Conservation (phyloP, 345 rosid species). For the Sapria himalayana region DNA sequence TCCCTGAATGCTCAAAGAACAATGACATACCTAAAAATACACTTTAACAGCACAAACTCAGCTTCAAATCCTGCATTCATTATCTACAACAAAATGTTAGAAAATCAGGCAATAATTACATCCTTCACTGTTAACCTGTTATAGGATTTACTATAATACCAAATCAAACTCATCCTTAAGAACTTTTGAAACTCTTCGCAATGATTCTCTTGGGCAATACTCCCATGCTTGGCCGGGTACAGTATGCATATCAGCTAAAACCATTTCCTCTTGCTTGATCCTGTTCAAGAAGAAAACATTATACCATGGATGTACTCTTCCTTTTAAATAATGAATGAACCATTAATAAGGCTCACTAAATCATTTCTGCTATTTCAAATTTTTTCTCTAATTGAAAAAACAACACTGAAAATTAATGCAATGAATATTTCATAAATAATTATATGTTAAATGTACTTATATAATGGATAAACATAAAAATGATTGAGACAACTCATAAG, state of each 20-base stretch:
- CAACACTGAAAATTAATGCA: too few species aligned
- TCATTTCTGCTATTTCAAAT: too few species aligned
- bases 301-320: too few species aligned
- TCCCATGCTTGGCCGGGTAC: slow-evolving; percentile 85
- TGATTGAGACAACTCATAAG: too few species aligned
- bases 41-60: slow-evolving; percentile 75
- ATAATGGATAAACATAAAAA: too few species aligned
- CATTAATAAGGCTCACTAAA: too few species aligned
- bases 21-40: slow-evolving; percentile 23
- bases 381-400: too few species aligned
- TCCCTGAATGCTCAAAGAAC: background rate
- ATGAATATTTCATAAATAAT: too few species aligned
- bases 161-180: slow-evolving; percentile 67
- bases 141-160: slow-evolving; percentile 31
- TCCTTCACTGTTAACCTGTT: too few species aligned
- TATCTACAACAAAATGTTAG: slow-evolving; percentile 18
- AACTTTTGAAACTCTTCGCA: slow-evolving; percentile 43
- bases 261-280: slow-evolving; percentile 64
- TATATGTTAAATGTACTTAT: too few species aligned
- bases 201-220: slow-evolving; percentile 81
- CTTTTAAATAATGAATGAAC: too few species aligned
- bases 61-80: slow-evolving; percentile 97
- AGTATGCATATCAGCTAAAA: slow-evolving; percentile 77
- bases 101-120: background rate
- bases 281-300: slow-evolving; percentile 16